Conservation (phyloP, 768 basidiomycete genomes). For the Harrya chromipes region DNA sequence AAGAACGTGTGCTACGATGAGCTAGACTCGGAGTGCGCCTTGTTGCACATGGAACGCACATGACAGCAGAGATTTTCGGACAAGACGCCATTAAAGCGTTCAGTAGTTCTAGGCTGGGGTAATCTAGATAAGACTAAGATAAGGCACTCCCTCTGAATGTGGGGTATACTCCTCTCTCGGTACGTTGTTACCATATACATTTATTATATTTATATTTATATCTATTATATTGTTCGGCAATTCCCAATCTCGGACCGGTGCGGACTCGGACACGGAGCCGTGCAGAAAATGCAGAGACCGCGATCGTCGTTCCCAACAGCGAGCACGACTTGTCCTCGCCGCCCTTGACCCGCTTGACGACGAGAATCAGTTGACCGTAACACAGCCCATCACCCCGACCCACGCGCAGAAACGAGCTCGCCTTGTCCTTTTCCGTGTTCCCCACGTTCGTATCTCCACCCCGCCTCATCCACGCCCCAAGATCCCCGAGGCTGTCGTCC, state of each 20-base stretch:
- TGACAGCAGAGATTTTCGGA: conserved; percentile 12
- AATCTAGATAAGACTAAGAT: conserved; percentile 23
- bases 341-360: neutral
- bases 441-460: conserved; percentile 24
- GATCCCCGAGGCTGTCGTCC: conserved; percentile 24
- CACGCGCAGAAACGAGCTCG: conserved; percentile 1
- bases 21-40: neutral
- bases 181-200: no score
- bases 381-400: conserved; percentile 3
- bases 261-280: conserved; percentile 24
- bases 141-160: conserved; percentile 18
- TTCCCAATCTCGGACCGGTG: conserved; percentile 24
- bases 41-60: conserved; percentile 3
- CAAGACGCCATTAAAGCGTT: neutral
- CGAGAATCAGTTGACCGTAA: no score
- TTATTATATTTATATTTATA: conserved; percentile 10
- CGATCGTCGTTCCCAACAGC: neutral
- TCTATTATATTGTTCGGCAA: neutral
- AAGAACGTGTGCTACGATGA: conserved; percentile 2
- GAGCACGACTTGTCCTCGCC: neutral
- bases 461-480: conserved; percentile 26
- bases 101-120: conserved; percentile 22
- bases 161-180: conserved; percentile 14
- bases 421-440: conserved; percentile 13
- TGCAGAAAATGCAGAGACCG: neutral